Evolutionary conservation across 148 eudicot genomes (phyloP), one percentile per base, ranked within the genome.

Genomic region (Suaeda aralocaspica): DNA sequence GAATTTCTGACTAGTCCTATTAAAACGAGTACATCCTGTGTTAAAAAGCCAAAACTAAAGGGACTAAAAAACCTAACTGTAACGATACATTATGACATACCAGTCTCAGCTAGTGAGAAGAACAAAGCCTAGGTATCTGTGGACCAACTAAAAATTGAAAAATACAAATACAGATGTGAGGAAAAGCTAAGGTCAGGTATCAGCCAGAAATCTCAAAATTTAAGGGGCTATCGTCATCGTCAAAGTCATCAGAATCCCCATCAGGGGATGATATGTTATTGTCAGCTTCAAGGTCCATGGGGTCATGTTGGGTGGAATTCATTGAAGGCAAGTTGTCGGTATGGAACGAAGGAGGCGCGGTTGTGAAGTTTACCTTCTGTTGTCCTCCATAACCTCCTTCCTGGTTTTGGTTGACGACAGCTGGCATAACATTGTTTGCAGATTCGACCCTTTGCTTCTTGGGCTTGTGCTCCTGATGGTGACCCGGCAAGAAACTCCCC

Each of bases 401-500:
- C 0, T 70, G 76, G 68, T 71, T 71, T 61, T 78, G 78, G 67
- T 59, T 64, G 41, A 79, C 78, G 45, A 76, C 72, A 22, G 82
- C 77, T 8, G 89, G 81, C 3, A 79, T 46, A 22, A 78, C 75
- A 9, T 83, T 66, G 41, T 78, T 57, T 4, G 80, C 60, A 16
- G 82, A 82, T 50, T 88, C 94, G 19, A 59, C 66, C 75, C 72
- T 85, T 66, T 75, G 86, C 64, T 85, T 90, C 82, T 85, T 88
- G 11, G 86, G 84, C 77, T 79, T 82, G 55, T 85, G 88, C 74
- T 90, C 96, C 70, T 67, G 85, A 34, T 80, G 83, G 33, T 90
- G 88, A 63, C 87, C 89, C 0, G 86, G 73, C 50, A 84, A 64
- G 83, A 86, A 90, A 73, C 96, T 92, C 25, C 92, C 96, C 1